Evolutionary conservation across 441 rosid genomes (phyloP), one percentile per base, ranked within the genome.

Genomic region (Hura crepitans): DNA sequence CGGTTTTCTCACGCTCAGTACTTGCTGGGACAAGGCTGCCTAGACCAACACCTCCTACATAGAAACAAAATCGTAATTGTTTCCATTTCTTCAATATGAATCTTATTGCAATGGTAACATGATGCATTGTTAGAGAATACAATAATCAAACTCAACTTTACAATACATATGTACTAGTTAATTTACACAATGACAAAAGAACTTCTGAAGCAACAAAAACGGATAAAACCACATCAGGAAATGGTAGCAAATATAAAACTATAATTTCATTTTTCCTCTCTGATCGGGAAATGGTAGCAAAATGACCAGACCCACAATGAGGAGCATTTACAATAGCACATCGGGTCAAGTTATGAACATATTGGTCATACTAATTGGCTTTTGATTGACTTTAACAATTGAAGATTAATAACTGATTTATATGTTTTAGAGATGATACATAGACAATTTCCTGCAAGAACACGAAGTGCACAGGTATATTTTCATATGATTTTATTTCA

Each of bases 1-100:
- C 81, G 49, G 63, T 56, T 75, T 74, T 81, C 23, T 68, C 66
- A 69, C 65, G 79, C 71, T 82, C 86, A 25, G 51, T 55, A 71
- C 69, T 79, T 55, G 72, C 74, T 22, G 70, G 72, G 45, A 71
- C 43, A 66, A 75, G 33, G 45, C 72, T 46, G 23, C 76, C 75
- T 37, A 53, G 75, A 64, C 80, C 83, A 63, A 51, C 69, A 63
- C 72, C 83, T 78, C 71, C 35, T 65, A 72, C 61, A 27, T 50
- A 75, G 62, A 54, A 57, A 53, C 23, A 20, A 62, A 64, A 37
- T 37, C 51, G 45, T 53, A 45, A 54, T 70, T 54, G 50, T 23
- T 67, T 66, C 35, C 13, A 43, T 39, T 70, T 70, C 62, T 57
- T 45, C 37, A 59, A 30, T 59, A 54, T 30, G 51, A 65, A 53